Percentiles rank a stretch among this genome's conserved stretches.
Conservation (phyloP, 1,284 basidiomycete genomes). For the Leucoagaricus sp. region DNA sequence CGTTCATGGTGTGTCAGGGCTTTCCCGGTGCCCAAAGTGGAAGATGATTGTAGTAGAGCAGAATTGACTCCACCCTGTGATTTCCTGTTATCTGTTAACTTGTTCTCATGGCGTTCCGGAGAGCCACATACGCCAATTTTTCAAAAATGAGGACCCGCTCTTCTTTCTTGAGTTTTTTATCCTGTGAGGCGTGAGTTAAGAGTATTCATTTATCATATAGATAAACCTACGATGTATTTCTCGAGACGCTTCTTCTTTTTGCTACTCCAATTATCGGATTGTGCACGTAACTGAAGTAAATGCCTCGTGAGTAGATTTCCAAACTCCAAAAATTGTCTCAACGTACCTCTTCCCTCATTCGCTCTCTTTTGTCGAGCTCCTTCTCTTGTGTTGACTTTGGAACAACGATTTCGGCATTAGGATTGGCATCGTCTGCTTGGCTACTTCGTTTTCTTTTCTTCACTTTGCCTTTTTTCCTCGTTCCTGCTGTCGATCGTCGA, state of each 20-base stretch:
- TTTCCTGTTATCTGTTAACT: conserved; percentile 12
- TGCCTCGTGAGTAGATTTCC: background rate
- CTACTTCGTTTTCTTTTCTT: conserved; percentile 33
- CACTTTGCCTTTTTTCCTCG: conserved; percentile 52
- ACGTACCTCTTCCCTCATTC: conserved; percentile 61
- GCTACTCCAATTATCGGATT: conserved; percentile 69
- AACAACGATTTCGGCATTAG: conserved; percentile 61
- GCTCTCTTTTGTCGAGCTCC: conserved; percentile 60
- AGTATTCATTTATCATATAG: conserved; percentile 19
- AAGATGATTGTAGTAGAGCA: conserved; percentile 69
- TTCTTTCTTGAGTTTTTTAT: conserved; percentile 86
- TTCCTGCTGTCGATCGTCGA: conserved; percentile 56
- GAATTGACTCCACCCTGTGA: conserved; percentile 39
- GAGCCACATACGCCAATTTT: conserved; percentile 68
- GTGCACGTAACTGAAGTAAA: conserved; percentile 47
- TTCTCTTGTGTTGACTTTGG: conserved; percentile 64
- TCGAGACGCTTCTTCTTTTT: conserved; percentile 83
- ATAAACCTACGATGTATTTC: conserved; percentile 70
- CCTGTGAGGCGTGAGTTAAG: conserved; percentile 41
- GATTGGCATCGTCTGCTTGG: conserved; percentile 33
- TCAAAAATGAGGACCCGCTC: conserved; percentile 72
- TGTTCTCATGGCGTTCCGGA: background rate
- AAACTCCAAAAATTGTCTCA: background rate
- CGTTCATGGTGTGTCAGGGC: conserved; percentile 58
- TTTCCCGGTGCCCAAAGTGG: conserved; percentile 77